A percentile compares a stretch with the other conserved stretches of the same genome.
Evolutionary conservation across 2,329 filamentous ascomycete genomes (phyloP).

Genomic region (Teratosphaeria viscida): DNA sequence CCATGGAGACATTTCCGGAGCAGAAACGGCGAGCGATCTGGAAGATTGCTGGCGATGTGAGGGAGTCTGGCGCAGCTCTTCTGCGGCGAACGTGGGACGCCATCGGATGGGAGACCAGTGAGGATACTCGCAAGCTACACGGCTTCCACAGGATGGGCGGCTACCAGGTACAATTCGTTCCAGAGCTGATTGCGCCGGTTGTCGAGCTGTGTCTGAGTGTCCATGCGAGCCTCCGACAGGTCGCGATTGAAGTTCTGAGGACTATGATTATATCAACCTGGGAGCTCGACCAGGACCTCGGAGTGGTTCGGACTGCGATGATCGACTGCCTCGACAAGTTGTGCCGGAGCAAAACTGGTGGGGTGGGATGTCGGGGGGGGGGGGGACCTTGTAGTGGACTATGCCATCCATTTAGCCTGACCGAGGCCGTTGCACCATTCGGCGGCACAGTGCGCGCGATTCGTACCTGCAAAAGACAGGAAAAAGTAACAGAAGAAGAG

Average conservation of each 20-base stretch:
- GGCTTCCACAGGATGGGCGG: slow-evolving; percentile 78
- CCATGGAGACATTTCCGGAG: slow-evolving; percentile 90
- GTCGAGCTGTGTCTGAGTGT: slow-evolving; percentile 92
- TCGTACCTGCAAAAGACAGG: slow-evolving; percentile 81
- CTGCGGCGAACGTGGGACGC: slow-evolving; percentile 82
- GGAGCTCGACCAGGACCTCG: slow-evolving; percentile 86
- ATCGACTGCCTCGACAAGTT: slow-evolving; percentile 85
- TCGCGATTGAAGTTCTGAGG: slow-evolving; percentile 86
- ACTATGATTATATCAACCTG: slow-evolving; percentile 99
- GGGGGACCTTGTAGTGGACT: too few species aligned
- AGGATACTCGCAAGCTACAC: slow-evolving; percentile 68
- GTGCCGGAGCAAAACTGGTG: slow-evolving; percentile 61
- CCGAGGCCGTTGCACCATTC: too few species aligned
- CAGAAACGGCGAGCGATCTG: slow-evolving; percentile 93
- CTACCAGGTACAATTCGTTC: slow-evolving; percentile 97
- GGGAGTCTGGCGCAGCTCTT: slow-evolving; percentile 80
- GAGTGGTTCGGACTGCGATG: slow-evolving; percentile 87
- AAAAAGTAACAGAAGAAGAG: too few species aligned
- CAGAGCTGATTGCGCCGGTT: slow-evolving; percentile 78
- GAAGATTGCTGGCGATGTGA: slow-evolving; percentile 96
- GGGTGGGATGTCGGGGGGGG: too few species aligned
- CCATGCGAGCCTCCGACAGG: slow-evolving; percentile 77
- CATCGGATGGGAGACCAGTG: slow-evolving; percentile 86
- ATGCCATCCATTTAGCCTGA: too few species aligned
- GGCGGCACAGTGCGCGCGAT: too few species aligned